Evolutionary conservation across 495 filamentous ascomycete species (phyloP).

Genomic region (Penicillium herquei): DNA sequence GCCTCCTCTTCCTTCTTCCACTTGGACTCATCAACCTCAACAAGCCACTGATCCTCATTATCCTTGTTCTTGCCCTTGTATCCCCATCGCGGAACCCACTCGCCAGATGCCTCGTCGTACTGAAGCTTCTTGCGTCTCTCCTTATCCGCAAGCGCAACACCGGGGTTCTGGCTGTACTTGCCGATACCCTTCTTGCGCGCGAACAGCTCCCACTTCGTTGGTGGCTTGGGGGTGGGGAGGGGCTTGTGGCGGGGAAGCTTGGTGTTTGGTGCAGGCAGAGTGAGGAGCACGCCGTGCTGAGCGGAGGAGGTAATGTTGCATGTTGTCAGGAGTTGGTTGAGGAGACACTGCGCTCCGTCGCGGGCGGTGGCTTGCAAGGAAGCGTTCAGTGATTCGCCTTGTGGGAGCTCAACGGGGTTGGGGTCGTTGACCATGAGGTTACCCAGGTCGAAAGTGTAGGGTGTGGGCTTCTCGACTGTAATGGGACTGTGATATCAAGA

Average conservation of each 20-base stretch:
- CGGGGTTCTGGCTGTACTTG: conserved; percentile 44
- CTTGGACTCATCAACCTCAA: conserved; percentile 81
- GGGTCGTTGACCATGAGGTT: conserved; percentile 78
- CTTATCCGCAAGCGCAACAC: conserved; percentile 43
- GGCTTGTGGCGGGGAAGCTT: conserved; percentile 86
- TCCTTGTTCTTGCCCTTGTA: conserved; percentile 91
- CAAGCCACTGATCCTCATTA: conserved; percentile 75
- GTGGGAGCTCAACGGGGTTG: conserved; percentile 64
- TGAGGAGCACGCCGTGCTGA: conserved; percentile 66
- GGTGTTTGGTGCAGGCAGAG: conserved; percentile 67
- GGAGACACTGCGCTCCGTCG: conserved; percentile 80
- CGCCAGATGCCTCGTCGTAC: conserved; percentile 79
- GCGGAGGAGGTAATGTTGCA: conserved; percentile 68
- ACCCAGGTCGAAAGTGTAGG: conserved; percentile 90
- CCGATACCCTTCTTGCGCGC: conserved; percentile 93
- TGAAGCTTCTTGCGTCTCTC: conserved; percentile 76
- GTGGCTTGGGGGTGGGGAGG: conserved; percentile 71
- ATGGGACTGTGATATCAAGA: conserved; percentile 41
- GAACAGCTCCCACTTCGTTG: conserved; percentile 93
- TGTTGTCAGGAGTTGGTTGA: conserved; percentile 85
- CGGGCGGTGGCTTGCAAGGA: conserved; percentile 68
- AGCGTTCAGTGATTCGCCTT: conserved; percentile 36
- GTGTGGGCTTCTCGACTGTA: conserved; percentile 75
- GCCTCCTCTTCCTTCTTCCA: conserved; percentile 61
- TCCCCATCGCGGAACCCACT: conserved; percentile 92